Base-by-base conservation (phyloP, 139 green algal genomes). In the Coccomyxa sp. region DNA sequence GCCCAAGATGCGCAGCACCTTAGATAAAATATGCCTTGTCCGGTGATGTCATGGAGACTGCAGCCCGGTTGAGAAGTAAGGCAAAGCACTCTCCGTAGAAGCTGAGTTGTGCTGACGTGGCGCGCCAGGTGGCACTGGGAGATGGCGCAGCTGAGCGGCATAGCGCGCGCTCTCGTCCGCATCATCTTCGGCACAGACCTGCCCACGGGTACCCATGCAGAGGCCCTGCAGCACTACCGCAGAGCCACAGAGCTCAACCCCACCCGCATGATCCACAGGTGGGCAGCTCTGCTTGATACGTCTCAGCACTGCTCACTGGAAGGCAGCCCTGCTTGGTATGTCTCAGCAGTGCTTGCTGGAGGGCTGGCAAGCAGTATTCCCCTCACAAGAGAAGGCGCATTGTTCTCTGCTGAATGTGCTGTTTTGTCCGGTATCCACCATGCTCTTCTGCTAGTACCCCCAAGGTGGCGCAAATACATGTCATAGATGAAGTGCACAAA, bases 61-160 rank as follows among this genome's bases (percentile, higher is more conserved):
- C n/a, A n/a, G n/a, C n/a, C n/a, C n/a, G n/a, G n/a, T n/a, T n/a
- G n/a, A n/a, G n/a, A n/a, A n/a, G n/a, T n/a, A n/a, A n/a, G n/a
- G n/a, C n/a, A n/a, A n/a, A n/a, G n/a, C n/a, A n/a, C n/a, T n/a
- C n/a, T n/a, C n/a, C n/a, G n/a, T n/a, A n/a, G n/a, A n/a, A n/a
- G n/a, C n/a, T n/a, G n/a, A n/a, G n/a, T n/a, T n/a, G n/a, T n/a
- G n/a, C n/a, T n/a, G n/a, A n/a, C n/a, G n/a, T n/a, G n/a, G n/a
- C n/a, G n/a, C n/a, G n/a, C n/a, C 76, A 75, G 80, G 27, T 92
- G 88, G 89, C 87, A 94, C 74, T 89, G 87, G 36, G 90, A 94
- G 73, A 94, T 94, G 89, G 88, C 90, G 14, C 81, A 78, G 44
- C 77, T 90, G 12, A 94, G 92, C 82, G 76, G 79, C 9, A 71